Conservation (phyloP, 805 yeast species). For the Candida endomychidarum region DNA sequence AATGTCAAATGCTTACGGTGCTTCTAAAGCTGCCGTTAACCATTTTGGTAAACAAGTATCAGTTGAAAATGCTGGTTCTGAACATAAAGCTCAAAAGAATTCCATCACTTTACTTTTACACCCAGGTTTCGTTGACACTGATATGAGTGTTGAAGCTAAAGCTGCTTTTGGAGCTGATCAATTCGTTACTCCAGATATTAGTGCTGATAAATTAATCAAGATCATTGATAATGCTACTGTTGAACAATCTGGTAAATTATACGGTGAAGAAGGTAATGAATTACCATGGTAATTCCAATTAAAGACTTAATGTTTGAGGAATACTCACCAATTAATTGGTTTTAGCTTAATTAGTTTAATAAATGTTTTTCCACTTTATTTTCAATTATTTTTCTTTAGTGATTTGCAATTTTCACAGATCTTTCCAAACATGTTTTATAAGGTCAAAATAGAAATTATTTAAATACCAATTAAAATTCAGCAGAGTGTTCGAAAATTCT, state of each 20-base stretch:
- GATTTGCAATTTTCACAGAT: too few species aligned
- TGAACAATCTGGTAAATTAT: constrained; percentile 10
- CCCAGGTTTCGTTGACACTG: constrained; percentile 29
- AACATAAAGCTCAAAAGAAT: background rate
- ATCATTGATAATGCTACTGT: constrained; percentile 4
- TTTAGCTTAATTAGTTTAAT: too few species aligned
- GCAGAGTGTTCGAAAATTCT: too few species aligned
- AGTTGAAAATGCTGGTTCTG: constrained; percentile 14
- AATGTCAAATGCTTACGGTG: constrained; percentile 25
- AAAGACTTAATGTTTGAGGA: too few species aligned
- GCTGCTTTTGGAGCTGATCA: constrained; percentile 1
- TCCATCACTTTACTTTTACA: constrained; percentile 22
- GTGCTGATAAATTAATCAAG: constrained; percentile 9
- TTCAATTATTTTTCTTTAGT: too few species aligned
- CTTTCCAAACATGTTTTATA: too few species aligned
- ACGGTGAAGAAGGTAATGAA: constrained; percentile 5
- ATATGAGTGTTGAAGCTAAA: constrained; percentile 19
- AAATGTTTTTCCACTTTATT: too few species aligned
- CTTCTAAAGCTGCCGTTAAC: constrained; percentile 39
- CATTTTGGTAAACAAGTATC: constrained; percentile 25
- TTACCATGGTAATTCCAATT: constrained; percentile 1
- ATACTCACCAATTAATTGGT: too few species aligned
- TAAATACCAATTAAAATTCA: too few species aligned
- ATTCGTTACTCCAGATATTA: background rate
- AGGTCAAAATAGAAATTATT: too few species aligned